Evolutionary conservation across 2,329 filamentous ascomycete species (phyloP).

Genomic region (Cytospora piceicola): DNA sequence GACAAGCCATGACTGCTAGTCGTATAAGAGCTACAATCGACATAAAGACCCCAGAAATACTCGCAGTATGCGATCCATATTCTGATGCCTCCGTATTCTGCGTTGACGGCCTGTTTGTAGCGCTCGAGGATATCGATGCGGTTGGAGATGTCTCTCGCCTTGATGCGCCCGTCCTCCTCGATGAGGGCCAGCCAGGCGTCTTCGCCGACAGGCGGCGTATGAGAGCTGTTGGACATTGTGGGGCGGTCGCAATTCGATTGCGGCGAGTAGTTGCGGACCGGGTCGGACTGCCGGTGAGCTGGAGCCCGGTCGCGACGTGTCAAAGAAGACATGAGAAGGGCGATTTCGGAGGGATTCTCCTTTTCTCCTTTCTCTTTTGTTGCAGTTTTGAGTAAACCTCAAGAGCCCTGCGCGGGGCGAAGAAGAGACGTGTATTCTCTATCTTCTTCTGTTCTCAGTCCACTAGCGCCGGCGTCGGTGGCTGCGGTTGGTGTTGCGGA

Average conservation of each 20-base stretch:
- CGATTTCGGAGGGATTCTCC: background rate
- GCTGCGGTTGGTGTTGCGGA: slow-evolving; percentile 13
- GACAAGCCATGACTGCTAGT: slow-evolving; percentile 57
- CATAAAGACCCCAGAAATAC: slow-evolving; percentile 74
- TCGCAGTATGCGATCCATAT: slow-evolving; percentile 80
- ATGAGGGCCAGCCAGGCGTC: slow-evolving; percentile 78
- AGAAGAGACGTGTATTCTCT: background rate
- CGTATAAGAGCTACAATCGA: slow-evolving; percentile 59
- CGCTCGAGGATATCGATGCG: slow-evolving; percentile 72
- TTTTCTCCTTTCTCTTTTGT: background rate
- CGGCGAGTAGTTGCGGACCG: background rate
- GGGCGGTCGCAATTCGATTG: slow-evolving; percentile 19
- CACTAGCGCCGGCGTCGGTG: background rate
- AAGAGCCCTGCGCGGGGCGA: background rate
- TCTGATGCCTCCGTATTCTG: slow-evolving; percentile 73
- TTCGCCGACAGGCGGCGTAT: slow-evolving; percentile 66
- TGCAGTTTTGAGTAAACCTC: background rate
- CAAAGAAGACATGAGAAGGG: background rate
- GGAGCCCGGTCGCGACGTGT: slow-evolving; percentile 17
- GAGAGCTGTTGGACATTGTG: slow-evolving; percentile 47
- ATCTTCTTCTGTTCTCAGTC: background rate
- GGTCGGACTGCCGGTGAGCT: slow-evolving; percentile 6
- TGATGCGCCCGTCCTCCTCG: slow-evolving; percentile 65
- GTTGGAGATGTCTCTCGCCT: slow-evolving; percentile 65
- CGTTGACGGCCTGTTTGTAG: slow-evolving; percentile 69